Percentiles rank a stretch among this genome's conserved stretches.
These are phyloP conservation scores for Phycomyces blakesleeanus DNA, from an alignment of 192 early-diverging fungal genomes.

Conservation along the genomic window DNA sequence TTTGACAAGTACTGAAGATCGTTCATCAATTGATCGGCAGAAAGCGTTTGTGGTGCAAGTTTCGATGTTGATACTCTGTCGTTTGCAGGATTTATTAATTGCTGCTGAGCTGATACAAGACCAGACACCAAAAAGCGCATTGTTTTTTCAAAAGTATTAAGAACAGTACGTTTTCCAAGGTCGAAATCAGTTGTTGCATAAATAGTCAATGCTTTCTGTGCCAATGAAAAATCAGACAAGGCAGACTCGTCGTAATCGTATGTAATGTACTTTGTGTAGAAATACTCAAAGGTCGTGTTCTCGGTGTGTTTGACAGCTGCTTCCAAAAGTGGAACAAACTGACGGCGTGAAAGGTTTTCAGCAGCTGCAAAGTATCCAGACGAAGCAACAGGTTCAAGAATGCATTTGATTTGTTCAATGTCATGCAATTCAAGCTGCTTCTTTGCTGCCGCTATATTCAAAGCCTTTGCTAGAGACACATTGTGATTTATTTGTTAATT, in stretches of 20 bases:
- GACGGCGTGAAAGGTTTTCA: constrained; percentile 31
- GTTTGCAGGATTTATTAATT: not conserved
- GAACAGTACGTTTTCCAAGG: constrained; percentile 30
- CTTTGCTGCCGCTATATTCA: constrained; percentile 4
- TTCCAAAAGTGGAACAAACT: constrained; percentile 26
- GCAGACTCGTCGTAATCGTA: not conserved
- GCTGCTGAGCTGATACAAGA: not conserved
- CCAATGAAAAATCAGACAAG: constrained; percentile 5
- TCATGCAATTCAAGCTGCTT: not conserved
- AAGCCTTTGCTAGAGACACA: not conserved
- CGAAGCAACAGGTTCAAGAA: constrained; percentile 26
- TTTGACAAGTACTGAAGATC: constrained; percentile 39
- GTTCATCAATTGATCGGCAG: constrained; percentile 22
- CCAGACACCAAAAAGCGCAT: constrained; percentile 18
- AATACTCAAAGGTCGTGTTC: not conserved
- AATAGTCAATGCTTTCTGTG: constrained; percentile 41
- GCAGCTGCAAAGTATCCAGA: constrained; percentile 33
- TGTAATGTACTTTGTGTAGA: constrained; percentile 17
- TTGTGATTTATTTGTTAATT: not conserved
- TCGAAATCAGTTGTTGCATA: constrained; percentile 41
- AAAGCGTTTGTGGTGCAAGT: not conserved
- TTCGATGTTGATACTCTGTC: not conserved
- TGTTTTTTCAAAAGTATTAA: constrained; percentile 15
- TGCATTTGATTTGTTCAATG: constrained; percentile 16
- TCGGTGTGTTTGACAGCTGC: not conserved